These are phyloP conservation scores for Aspergillus fischeri DNA, from an alignment of 2,329 filamentous ascomycete species.

Conservation along the genomic window DNA sequence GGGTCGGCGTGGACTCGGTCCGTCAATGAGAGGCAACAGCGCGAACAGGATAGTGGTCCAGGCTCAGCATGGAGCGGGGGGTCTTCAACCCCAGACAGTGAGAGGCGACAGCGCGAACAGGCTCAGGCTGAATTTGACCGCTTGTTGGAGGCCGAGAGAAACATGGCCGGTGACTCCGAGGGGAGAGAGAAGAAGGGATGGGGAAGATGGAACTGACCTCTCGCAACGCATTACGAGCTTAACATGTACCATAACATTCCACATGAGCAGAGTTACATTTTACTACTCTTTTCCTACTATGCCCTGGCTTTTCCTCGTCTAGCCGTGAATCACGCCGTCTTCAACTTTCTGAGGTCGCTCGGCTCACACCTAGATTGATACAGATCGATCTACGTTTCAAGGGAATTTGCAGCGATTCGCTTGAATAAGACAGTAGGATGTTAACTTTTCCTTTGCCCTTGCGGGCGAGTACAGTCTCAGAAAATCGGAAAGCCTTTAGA, in stretches of 20 bases:
- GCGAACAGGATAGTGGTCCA: background rate
- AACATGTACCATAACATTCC: background rate
- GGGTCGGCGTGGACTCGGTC: background rate
- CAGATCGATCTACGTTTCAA: background rate
- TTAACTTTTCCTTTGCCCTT: constrained; percentile 11
- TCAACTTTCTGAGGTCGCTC: background rate
- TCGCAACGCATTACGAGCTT: background rate
- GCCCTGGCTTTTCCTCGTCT: too few relatives aligned
- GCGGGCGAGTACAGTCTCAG: constrained; percentile 8
- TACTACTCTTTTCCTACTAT: background rate
- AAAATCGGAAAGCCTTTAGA: constrained; percentile 5
- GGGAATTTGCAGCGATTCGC: background rate
- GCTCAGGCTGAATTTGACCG: constrained; percentile 43
- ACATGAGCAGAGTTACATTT: background rate
- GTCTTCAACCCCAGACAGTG: constrained; percentile 8
- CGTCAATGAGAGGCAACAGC: background rate
- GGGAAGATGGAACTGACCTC: constrained; percentile 17
- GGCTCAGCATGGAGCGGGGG: background rate
- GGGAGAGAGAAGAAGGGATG: constrained; percentile 8
- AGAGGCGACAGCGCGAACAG: constrained; percentile 29
- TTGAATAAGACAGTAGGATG: background rate
- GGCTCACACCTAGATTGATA: background rate
- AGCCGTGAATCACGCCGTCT: too few relatives aligned
- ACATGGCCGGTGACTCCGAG: constrained; percentile 15
- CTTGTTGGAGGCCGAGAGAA: constrained; percentile 40